Evolutionary conservation across 306 rosid species (phyloP).

Genomic region (Cucurbita moschata): DNA sequence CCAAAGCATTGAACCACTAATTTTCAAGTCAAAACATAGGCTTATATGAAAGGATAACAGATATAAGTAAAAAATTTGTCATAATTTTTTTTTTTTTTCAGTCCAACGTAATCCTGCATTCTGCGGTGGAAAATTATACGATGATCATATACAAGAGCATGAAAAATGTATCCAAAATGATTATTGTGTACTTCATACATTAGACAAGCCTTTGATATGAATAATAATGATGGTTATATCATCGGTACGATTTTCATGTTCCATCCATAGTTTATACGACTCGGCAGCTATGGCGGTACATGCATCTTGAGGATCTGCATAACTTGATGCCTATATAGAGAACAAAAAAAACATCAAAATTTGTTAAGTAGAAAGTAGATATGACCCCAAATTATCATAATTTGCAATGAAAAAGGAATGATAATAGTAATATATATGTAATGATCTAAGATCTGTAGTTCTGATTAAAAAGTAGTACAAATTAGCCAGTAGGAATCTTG

Average conservation of each 20-base stretch:
- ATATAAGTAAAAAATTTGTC: not conserved
- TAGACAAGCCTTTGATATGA: slow-evolving; percentile 72
- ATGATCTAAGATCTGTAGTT: not conserved
- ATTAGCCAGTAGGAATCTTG: not conserved
- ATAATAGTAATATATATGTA: not conserved
- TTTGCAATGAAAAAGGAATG: not conserved
- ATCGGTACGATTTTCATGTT: slow-evolving; percentile 79
- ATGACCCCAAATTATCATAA: not conserved
- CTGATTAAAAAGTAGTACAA: not conserved
- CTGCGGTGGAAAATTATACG: not conserved
- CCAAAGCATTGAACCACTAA: not conserved
- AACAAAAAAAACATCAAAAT: not conserved
- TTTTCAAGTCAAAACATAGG: not conserved
- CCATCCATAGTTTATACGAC: slow-evolving; percentile 83
- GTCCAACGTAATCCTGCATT: not conserved
- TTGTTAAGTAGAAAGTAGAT: not conserved
- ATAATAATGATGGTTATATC: slow-evolving; percentile 85
- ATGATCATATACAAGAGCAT: not conserved
- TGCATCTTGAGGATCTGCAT: slow-evolving; percentile 91
- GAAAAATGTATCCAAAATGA: not conserved
- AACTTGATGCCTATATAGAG: slow-evolving; percentile 51
- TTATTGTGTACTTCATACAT: slow-evolving; percentile 36
- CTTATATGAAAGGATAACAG: not conserved
- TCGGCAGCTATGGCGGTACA: slow-evolving; percentile 93
- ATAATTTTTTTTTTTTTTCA: not conserved